Base-by-base conservation (phyloP, 106 monocot species). In the Acanthochlamys bracteata region DNA sequence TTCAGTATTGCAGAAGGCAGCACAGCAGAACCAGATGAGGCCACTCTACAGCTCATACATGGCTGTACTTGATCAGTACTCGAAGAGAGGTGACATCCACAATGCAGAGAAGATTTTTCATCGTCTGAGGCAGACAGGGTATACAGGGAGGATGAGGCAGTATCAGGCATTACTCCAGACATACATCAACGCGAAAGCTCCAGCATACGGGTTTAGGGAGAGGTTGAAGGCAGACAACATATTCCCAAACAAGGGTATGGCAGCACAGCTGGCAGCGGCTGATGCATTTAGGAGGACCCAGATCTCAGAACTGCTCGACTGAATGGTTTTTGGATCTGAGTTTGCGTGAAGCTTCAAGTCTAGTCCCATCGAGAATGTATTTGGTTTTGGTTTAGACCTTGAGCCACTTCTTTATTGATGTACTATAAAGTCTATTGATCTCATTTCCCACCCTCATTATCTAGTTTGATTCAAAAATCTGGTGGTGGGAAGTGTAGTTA, bases 171-270 rank as follows among this genome's bases (percentile, higher is more conserved):
- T 91, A 42, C 71, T 83, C 19, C 53, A 86, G 71, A 73, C 86
- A 9, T 91, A 91, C 55, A 27, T 69, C 40, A 84, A 83, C 61
- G 75, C 80, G 12, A 74, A 76, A 42, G 57, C 40, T 61, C 79
- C 87, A 21, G 84, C 87, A 24, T 86, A 87, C 66, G 91, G 86
- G 45, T 82, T 92, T 39, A 77, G 84, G 60, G 88, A 92, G 75
- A 88, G 92, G 73, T 79, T 88, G 85, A 84, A 78, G 45, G 82
- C 67, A 24, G 87, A 92, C 68, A 77, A 77, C 20, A 39, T 84
- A 10, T 75, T 72, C 27, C 86, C 81, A 1, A 73, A 74, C 40
- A 87, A 87, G 61, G 0, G n/a, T 0, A 17, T 85, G n/a, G 43
- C 75, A 4, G 76, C 64, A 42, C 70, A 75, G 53, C 47, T 93